phyloP scores from a whole-genome alignment of 352 stramenopile genomes.

The Thraustochytrium sp. region DNA sequence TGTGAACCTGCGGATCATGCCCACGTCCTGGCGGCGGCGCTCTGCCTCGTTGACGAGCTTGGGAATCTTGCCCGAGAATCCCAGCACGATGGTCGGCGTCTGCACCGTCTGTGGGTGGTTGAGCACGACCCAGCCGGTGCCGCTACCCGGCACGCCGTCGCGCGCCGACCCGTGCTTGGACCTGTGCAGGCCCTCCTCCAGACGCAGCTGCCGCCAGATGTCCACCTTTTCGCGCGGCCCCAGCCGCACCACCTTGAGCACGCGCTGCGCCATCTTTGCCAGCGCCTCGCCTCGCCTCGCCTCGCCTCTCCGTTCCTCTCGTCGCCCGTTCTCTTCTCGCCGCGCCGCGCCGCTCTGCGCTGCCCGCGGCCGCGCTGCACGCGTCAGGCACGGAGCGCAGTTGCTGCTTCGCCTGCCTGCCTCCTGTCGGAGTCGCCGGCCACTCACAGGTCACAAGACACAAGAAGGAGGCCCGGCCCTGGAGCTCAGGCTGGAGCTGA shows the following conservation, averaged over 20 bases:
- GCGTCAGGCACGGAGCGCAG: too few species aligned
- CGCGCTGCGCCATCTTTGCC: slow-evolving; percentile 1
- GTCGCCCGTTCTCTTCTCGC: too few species aligned
- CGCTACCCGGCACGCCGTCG: neutral
- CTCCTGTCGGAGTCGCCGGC: too few species aligned
- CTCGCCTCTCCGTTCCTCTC: too few species aligned
- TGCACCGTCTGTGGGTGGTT: slow-evolving; percentile 19
- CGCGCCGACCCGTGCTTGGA: neutral
- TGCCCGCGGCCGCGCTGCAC: too few species aligned
- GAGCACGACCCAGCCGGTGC: neutral
- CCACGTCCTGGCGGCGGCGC: slow-evolving; percentile 54
- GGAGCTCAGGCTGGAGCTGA: too few species aligned
- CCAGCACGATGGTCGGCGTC: slow-evolving; percentile 49
- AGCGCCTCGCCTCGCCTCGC: too few species aligned
- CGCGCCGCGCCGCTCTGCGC: too few species aligned
- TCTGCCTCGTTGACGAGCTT: slow-evolving; percentile 52
- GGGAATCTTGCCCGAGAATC: slow-evolving; percentile 50
- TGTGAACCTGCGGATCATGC: slow-evolving; percentile 87
- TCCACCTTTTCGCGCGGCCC: neutral
- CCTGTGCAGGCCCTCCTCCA: slow-evolving; percentile 16
- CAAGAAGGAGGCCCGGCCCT: too few species aligned
- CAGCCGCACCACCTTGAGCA: neutral
- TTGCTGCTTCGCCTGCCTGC: too few species aligned
- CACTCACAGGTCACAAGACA: too few species aligned
- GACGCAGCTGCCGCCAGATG: neutral